Base-by-base conservation (phyloP, 1,284 basidiomycete genomes). In the Macrocystidia cucumis region DNA sequence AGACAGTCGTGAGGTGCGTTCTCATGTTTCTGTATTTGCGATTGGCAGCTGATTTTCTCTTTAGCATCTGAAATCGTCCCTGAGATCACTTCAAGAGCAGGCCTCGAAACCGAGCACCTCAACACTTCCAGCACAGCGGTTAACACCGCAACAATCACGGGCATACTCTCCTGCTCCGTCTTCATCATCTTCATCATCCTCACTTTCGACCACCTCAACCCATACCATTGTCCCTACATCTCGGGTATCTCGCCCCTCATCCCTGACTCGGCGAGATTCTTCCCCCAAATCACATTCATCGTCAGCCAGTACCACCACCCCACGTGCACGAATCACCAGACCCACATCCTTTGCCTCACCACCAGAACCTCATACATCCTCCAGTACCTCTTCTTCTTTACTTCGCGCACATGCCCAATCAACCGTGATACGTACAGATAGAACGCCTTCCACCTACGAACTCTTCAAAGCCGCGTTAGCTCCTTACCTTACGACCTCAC, bases 201-300 rank as follows among this genome's bases (percentile, higher is more conserved):
- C 71, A 1, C 52, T 73, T 18, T 77, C 75, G 1, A 75, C 74
- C 4, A 63, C 66, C 4, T 75, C 72, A 2, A 73, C 72, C 35
- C 69, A 73, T 43, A 75, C 76, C 5, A 56, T 71, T 8, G 64
- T 76, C 16, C 70, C 77, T 17, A 46, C 59, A 0, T 61, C 58
- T 4, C 53, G 50, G 11, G 57, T 57, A 9, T 49, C 44, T 6
- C 38, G 30, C 9, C 30, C 36, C 13, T 37, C 50, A 28, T 20
- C 43, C 34, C 24, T 46, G 34, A 37, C 41, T 11, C 41, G 48
- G 11, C 35, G 54, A 30, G 48, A 52, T 29, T 32, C 48, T 34
- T 34, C 56, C 21, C 42, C 48, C 29, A 45, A 44, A 35, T 47
- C 55, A 37, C 40, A 51, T 35, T 39, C 44, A 9, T 39, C 53